These are phyloP conservation scores for Cyberlindnera maclurae DNA, from an alignment of 805 yeast species.

Conservation along the genomic window DNA sequence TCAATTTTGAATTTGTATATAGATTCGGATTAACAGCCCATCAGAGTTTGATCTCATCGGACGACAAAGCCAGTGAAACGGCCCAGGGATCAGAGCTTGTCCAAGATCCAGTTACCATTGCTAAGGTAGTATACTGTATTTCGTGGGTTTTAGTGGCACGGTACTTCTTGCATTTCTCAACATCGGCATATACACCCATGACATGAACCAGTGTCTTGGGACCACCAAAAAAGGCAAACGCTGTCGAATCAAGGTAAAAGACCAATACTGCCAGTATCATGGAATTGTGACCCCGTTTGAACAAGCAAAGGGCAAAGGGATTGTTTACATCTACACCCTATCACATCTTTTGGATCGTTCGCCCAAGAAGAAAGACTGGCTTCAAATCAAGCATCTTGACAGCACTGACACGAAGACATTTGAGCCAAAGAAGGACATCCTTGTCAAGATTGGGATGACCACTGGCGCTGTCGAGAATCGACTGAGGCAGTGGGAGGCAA, in stretches of 20 bases:
- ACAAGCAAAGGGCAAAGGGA: slow-evolving; percentile 8
- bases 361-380: slow-evolving; percentile 19
- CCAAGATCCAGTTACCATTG: too few species aligned
- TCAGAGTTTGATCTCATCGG: too few species aligned
- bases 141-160: background rate
- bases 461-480: slow-evolving; percentile 14
- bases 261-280: slow-evolving; percentile 8
- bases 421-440: slow-evolving; percentile 17
- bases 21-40: background rate
- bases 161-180: too few species aligned
- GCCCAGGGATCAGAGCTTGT: too few species aligned
- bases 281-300: background rate
- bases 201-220: slow-evolving; percentile 16
- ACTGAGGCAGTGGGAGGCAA: slow-evolving; percentile 20
- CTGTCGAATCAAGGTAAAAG: slow-evolving; percentile 11
- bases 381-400: slow-evolving; percentile 6
- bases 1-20: background rate
- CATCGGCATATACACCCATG: too few species aligned
- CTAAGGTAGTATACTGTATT: background rate
- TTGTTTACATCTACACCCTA: slow-evolving; percentile 21
- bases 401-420: slow-evolving; percentile 5
- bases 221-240: slow-evolving; percentile 9
- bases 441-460: slow-evolving; percentile 23
- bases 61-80: too few species aligned
- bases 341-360: slow-evolving; percentile 11